Base-by-base conservation (phyloP, 345 rosid species). In the Brassica incana region DNA sequence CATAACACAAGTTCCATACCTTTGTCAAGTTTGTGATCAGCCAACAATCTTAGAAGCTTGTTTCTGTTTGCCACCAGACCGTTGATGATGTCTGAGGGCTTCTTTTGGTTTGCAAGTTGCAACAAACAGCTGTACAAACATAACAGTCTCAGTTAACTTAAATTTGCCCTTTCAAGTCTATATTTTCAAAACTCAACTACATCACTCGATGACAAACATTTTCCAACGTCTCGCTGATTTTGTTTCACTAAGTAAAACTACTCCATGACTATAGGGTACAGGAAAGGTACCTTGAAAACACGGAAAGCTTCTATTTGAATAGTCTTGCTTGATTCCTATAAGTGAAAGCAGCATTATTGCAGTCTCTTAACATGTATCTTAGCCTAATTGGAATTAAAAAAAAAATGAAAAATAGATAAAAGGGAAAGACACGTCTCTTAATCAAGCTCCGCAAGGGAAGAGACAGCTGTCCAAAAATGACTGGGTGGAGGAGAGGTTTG, bases 261-360 rank as follows among this genome's bases (percentile, higher is more conserved):
- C 23, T 54, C 59, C 59, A 52, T 52, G 59, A 15, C 61, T 56
- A 56, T n/a, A 56, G 10, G 63, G 14, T 60, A 11, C 16, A 43
- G 33, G 45, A 61, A 43, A 2, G 38, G 4, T 79, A 92, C 99
- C 98, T 95, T 95, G 84, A 95, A 95, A 72, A 95, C 98, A 75
- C 93, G 99, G 85, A 93, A 95, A 40, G 98, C 98, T 84, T 95
- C 99, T 70, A 87, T 85, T 83, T 95, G 99, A 84, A 95, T 95
- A 78, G 91, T 93, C 88, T 93, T 95, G 85, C 99, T 95, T 18
- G 98, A 85, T 76, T 95, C 99, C 99, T 95, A 89, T 29, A 20
- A 18, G 29, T 58, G 62, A 71, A 20, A 20, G 23, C 23, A 20
- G 23, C 23, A 20, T 20, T 20, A 20, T 20, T 20, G 23, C 23